Conservation (phyloP, 495 filamentous ascomycete species). For the Astrothelium subdiscretum region DNA sequence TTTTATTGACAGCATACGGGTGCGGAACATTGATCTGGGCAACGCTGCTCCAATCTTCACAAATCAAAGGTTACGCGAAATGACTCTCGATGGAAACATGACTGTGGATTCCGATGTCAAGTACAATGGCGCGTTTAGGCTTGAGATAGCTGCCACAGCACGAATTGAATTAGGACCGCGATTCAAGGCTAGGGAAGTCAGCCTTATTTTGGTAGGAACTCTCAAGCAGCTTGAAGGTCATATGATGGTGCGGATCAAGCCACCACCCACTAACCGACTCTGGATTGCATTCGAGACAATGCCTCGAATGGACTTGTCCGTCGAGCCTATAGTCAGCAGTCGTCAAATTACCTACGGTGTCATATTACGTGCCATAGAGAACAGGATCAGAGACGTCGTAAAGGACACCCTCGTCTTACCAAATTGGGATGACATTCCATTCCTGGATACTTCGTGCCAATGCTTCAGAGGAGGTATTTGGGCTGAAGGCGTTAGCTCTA, state of each 20-base stretch:
- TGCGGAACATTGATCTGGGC: slow-evolving; percentile 77
- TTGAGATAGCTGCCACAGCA: slow-evolving; percentile 82
- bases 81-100: slow-evolving; percentile 84
- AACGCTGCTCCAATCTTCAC: slow-evolving; percentile 80
- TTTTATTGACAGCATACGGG: slow-evolving; percentile 68
- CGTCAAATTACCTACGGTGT: slow-evolving; percentile 90
- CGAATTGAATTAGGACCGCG: slow-evolving; percentile 78
- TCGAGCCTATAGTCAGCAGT: slow-evolving; percentile 89
- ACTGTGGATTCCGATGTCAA: slow-evolving; percentile 73
- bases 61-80: slow-evolving; percentile 76
- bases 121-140: slow-evolving; percentile 77
- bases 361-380: slow-evolving; percentile 87
- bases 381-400: slow-evolving; percentile 81
- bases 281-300: slow-evolving; percentile 90
- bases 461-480: slow-evolving; percentile 84
- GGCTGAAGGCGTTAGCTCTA: slow-evolving; percentile 6
- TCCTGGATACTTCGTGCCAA: slow-evolving; percentile 66
- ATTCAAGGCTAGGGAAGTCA: slow-evolving; percentile 84
- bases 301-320: slow-evolving; percentile 83
- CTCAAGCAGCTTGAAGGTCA: slow-evolving; percentile 81
- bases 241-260: slow-evolving; percentile 74
- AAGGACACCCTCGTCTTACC: slow-evolving; percentile 87
- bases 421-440: slow-evolving; percentile 91
- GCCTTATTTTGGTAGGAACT: slow-evolving; percentile 75
- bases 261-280: slow-evolving; percentile 84